Conservation (phyloP, 2,329 filamentous ascomycete species). For the Penicillium sp. region DNA sequence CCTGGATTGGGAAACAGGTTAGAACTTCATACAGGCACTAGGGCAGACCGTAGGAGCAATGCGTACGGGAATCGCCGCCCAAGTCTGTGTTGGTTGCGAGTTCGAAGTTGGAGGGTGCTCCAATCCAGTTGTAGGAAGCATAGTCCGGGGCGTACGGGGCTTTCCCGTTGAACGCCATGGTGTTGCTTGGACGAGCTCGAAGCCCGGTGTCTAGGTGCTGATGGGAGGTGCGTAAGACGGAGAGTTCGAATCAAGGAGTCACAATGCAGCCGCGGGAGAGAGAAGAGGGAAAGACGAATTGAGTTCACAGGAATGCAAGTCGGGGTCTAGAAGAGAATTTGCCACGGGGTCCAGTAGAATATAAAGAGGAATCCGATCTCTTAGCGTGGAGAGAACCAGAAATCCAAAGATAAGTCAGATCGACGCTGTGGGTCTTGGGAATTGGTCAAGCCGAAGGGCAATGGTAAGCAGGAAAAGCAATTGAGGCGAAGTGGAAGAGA, state of each 20-base stretch:
- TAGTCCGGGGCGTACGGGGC: constrained; percentile 41
- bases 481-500: background rate
- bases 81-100: constrained; percentile 53
- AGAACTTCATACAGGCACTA: constrained; percentile 9
- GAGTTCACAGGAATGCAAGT: background rate
- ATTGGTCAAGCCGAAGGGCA: constrained; percentile 11
- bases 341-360: constrained; percentile 19
- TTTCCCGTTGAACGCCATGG: constrained; percentile 32
- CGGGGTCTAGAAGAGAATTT: constrained; percentile 14
- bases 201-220: background rate
- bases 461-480: constrained; percentile 7
- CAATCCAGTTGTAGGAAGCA: constrained; percentile 50
- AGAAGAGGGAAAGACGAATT: constrained; percentile 7
- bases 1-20: constrained; percentile 49
- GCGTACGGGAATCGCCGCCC: constrained; percentile 77
- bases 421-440: constrained; percentile 20
- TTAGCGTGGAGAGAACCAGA: constrained; percentile 6
- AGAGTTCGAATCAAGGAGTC: background rate
- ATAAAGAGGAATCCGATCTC: constrained; percentile 25
- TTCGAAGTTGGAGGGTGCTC: constrained; percentile 43
- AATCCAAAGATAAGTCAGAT: constrained; percentile 21
- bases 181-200: constrained; percentile 4
- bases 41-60: background rate
- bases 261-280: background rate
- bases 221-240: background rate